phyloP scores from a whole-genome alignment of 345 rosid species.

The Pelargonium nanum region DNA sequence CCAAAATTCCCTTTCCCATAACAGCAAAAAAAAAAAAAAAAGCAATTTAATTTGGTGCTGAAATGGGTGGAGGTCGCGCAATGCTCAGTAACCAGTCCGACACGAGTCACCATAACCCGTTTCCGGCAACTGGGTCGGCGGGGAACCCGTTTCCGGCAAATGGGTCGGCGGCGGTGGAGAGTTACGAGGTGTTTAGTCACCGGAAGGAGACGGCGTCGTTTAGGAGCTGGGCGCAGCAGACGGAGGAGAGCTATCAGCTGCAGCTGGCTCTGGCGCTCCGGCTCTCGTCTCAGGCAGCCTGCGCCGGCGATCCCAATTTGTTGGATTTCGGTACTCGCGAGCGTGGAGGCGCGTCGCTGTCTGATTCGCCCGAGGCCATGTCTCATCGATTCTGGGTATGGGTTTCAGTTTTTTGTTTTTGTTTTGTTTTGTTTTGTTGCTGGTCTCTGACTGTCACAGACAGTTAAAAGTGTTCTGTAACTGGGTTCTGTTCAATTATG shows the following conservation, averaged over 20 bases:
- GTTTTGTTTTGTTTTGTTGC: too few species aligned
- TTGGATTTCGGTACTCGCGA: conserved; percentile 27
- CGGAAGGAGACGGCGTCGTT: neutral
- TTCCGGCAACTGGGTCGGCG: neutral
- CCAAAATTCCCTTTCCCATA: too few species aligned
- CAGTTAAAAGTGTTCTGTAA: too few species aligned
- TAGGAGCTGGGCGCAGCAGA: conserved; percentile 47
- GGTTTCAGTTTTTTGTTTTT: neutral
- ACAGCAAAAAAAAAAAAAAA: too few species aligned
- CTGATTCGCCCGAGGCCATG: conserved; percentile 24
- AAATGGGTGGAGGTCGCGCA: too few species aligned
- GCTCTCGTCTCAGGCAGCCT: conserved; percentile 34
- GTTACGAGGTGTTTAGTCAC: neutral
- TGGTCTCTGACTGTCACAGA: too few species aligned
- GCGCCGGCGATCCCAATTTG: conserved; percentile 39
- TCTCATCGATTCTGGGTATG: conserved; percentile 52
- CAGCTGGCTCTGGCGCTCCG: conserved; percentile 47
- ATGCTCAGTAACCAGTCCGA: neutral
- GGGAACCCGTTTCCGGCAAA: neutral
- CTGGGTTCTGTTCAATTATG: too few species aligned
- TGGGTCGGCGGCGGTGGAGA: neutral
- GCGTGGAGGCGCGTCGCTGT: conserved; percentile 5
- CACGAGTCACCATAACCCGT: neutral
- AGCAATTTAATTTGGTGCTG: too few species aligned
- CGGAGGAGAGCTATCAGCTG: conserved; percentile 51